Evolutionary conservation across 148 eudicot genomes (phyloP).

Genomic region (Rhododendron henanense): DNA sequence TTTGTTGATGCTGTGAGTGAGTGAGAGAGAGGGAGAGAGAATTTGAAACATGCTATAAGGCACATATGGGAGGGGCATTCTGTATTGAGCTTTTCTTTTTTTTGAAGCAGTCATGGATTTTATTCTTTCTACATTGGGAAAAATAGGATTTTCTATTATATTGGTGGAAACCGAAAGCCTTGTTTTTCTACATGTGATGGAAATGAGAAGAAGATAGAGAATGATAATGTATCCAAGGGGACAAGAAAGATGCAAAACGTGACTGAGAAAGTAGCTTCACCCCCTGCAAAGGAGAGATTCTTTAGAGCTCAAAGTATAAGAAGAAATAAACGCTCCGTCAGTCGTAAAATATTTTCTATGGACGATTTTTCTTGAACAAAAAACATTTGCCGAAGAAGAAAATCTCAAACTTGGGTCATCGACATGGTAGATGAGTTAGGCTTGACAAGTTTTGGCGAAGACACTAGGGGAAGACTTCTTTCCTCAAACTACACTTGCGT

Average conservation of each 20-base stretch:
- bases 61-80: background rate
- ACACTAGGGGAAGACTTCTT: background rate
- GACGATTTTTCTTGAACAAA: background rate
- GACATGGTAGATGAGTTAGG: background rate
- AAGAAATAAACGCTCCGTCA: background rate
- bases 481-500: background rate
- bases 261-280: background rate
- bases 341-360: background rate
- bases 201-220: background rate
- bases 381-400: background rate
- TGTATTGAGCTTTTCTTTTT: background rate
- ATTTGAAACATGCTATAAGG: background rate
- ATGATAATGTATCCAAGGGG: too few relatives aligned
- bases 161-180: background rate
- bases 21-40: background rate
- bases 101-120: background rate
- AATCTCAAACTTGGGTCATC: background rate
- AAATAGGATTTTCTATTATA: background rate
- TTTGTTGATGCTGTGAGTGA: background rate
- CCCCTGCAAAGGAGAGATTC: background rate
- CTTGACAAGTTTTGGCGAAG: background rate
- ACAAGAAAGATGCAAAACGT: background rate
- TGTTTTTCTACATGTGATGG: background rate
- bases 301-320: background rate
- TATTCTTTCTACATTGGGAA: background rate